Percentiles rank a stretch among this genome's conserved stretches.
phyloP scores from a whole-genome alignment of 2,329 filamentous ascomycete genomes.

The Diaporthe helianthi region DNA sequence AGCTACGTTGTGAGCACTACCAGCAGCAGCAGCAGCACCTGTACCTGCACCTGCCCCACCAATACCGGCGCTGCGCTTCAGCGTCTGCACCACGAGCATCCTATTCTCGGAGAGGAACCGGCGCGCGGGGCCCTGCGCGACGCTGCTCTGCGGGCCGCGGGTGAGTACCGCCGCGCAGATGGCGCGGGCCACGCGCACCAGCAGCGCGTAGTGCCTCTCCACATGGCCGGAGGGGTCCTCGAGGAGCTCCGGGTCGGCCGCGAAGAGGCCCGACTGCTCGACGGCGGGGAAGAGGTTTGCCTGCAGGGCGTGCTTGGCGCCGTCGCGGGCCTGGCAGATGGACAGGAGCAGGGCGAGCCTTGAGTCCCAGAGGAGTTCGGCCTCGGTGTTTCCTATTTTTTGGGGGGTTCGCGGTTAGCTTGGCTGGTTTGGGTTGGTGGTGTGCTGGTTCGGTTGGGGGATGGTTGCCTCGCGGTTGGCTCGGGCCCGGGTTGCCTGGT shows the following conservation, averaged over 20 bases:
- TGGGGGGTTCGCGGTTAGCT: neutral
- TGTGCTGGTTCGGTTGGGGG: neutral
- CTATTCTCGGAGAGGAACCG: constrained; percentile 84
- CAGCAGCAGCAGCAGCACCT: constrained; percentile 34
- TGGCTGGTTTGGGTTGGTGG: neutral
- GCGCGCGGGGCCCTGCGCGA: constrained; percentile 70
- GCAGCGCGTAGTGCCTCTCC: constrained; percentile 81
- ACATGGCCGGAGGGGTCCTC: constrained; percentile 69
- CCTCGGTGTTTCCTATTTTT: constrained; percentile 48
- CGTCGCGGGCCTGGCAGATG: constrained; percentile 82
- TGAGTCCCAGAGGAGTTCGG: constrained; percentile 67
- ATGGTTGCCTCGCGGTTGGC: neutral
- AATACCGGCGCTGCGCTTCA: constrained; percentile 88
- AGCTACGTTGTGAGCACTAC: too few relatives aligned
- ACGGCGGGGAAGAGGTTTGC: constrained; percentile 85
- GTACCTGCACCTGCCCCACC: constrained; percentile 41
- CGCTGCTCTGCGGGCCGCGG: constrained; percentile 85
- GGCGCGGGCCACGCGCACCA: constrained; percentile 81
- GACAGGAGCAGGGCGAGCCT: constrained; percentile 84
- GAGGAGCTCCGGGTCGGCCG: constrained; percentile 89
- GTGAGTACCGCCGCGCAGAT: constrained; percentile 83
- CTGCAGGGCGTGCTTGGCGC: constrained; percentile 86
- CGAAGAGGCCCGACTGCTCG: constrained; percentile 83
- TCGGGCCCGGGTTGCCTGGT: neutral
- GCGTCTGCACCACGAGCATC: constrained; percentile 82